Base-by-base conservation (phyloP, 768 basidiomycete species). In the Tulasnella sp. region DNA sequence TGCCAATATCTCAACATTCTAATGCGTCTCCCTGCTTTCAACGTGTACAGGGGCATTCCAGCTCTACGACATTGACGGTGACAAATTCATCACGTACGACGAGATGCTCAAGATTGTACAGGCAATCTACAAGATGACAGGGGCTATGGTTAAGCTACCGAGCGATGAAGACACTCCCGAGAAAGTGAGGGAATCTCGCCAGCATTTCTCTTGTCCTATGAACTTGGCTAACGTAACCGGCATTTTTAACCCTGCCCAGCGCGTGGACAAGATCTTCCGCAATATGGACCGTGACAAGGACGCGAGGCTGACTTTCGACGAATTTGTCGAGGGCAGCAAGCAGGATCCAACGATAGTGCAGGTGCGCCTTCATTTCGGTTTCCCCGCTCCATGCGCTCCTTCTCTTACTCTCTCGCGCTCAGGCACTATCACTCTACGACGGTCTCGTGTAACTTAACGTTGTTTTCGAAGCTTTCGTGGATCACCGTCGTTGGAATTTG, bases 91-190 rank as follows among this genome's bases (percentile, higher is more conserved):
- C 87, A 98, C 98, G 56, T 98, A 98, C 86, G 92, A 96, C 84
- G 98, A 99, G 87, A 99, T 99, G 98, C 91, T 99, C 42, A 92
- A 95, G 87, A 99, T 99, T 84, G 98, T 99, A 12, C 91, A 93
- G 83, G 93, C 95, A 71, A 99, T 99, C 87, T 99, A 99, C 89
- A 98, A 97, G 90, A 99, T 99, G 98, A 99, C 98, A 5, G 98
- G 98, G 27, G 92, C 97, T 85, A 98, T 99, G 97, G 97, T 99
- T 81, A 97, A 96, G 85, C 90, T 99, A 31, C 97, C 98, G n/a
- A 88, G 92, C 56, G 98, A 99, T 84, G 98, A 99, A 86, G 97
- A 99, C 87, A 99, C 98, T n/a, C 97, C 98, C 1, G 96, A 99
- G 86, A 99, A 99, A 94, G 97, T 91, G 83, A 76, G 85, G 14